These are phyloP conservation scores for Xylaria venustula DNA, from an alignment of 495 filamentous ascomycete genomes.

Conservation along the genomic window DNA sequence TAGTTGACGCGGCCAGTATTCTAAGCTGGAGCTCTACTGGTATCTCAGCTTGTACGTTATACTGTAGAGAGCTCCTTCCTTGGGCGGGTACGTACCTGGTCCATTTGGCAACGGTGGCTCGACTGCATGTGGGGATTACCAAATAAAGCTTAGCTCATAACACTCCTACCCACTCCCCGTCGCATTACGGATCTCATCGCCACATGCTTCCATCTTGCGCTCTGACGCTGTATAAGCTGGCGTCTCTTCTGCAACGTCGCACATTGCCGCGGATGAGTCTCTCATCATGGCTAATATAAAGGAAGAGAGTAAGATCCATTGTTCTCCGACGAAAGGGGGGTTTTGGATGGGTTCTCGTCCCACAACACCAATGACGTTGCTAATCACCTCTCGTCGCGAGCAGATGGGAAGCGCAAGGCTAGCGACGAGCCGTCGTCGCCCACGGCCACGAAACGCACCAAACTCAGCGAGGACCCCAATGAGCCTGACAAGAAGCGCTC, in stretches of 20 bases:
- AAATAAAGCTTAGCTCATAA: not conserved
- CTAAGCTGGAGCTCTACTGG: too few relatives aligned
- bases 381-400: constrained; percentile 3
- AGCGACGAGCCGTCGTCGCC: constrained; percentile 65
- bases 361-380: not conserved
- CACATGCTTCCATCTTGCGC: constrained; percentile 1
- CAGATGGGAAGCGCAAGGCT: constrained; percentile 76
- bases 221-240: not conserved
- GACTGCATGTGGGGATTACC: not conserved
- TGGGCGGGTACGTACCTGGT: too few relatives aligned
- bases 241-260: constrained; percentile 1
- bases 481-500: constrained; percentile 54
- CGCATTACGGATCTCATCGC: too few relatives aligned
- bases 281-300: constrained; percentile 35
- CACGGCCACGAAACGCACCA: constrained; percentile 61
- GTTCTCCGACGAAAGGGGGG: not conserved
- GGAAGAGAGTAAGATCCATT: constrained; percentile 43
- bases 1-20: too few relatives aligned
- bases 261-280: not conserved
- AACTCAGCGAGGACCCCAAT: constrained; percentile 55
- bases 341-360: not conserved
- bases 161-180: too few relatives aligned
- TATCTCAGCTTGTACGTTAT: too few relatives aligned
- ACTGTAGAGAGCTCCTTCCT: too few relatives aligned
- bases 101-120: constrained; percentile 12